These are phyloP conservation scores for Helianthus tuberosus DNA, from an alignment of 129 eudicot genomes.

Conservation along the genomic window DNA sequence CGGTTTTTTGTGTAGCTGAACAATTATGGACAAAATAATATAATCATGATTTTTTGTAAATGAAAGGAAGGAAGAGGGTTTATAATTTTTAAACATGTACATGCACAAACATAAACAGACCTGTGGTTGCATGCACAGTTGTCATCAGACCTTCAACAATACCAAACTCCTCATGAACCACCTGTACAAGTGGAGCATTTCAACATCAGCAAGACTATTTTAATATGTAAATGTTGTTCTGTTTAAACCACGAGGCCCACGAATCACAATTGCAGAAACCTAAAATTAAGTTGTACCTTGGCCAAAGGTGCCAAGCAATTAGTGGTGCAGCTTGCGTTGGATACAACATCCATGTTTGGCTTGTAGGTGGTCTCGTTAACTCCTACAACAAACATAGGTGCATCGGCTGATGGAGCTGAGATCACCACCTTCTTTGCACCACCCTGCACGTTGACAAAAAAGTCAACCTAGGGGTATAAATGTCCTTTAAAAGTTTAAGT, in stretches of 20 bases:
- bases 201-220: too few relatives aligned
- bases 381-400: constrained; percentile 98
- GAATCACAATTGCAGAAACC: not conserved
- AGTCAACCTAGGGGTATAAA: constrained; percentile 11
- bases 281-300: constrained; percentile 50
- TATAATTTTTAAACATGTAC: not conserved
- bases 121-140: constrained; percentile 97
- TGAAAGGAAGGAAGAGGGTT: too few relatives aligned
- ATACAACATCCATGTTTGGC: constrained; percentile 90
- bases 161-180: constrained; percentile 98
- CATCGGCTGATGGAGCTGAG: constrained; percentile 98
- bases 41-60: too few relatives aligned
- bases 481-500: too few relatives aligned
- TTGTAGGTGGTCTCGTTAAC: constrained; percentile 90
- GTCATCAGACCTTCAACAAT: constrained; percentile 95
- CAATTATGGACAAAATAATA: too few relatives aligned
- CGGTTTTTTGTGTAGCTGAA: too few relatives aligned
- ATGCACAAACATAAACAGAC: constrained; percentile 41
- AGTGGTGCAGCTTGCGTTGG: constrained; percentile 97
- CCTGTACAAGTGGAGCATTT: constrained; percentile 43
- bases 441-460: constrained; percentile 56
- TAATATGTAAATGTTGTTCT: not conserved
- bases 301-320: constrained; percentile 99
- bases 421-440: constrained; percentile 96
- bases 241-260: not conserved